These are phyloP conservation scores for Xylogone sp. DNA, from an alignment of 2,329 filamentous ascomycete species.

Conservation along the genomic window DNA sequence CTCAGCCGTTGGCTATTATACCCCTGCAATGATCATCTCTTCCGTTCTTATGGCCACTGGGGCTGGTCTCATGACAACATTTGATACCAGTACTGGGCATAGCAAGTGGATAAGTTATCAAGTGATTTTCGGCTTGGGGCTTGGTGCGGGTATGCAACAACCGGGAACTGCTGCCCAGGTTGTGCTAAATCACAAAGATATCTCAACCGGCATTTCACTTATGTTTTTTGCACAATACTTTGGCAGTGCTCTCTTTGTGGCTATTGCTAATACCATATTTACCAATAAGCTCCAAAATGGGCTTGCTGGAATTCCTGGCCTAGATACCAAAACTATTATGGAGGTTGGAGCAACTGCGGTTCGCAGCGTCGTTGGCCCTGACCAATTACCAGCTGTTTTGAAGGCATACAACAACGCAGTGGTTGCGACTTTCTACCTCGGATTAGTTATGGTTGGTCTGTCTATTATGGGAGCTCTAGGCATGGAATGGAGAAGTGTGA, in stretches of 20 bases:
- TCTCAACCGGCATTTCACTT: conserved; percentile 19
- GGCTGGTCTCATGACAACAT: conserved; percentile 11
- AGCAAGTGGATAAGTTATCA: conserved; percentile 32
- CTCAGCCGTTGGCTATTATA: conserved; percentile 25
- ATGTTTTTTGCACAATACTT: conserved; percentile 22
- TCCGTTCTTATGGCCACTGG: conserved; percentile 13
- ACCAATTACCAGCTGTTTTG: conserved; percentile 41
- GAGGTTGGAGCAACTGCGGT: conserved; percentile 47
- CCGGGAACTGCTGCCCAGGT: conserved; percentile 18
- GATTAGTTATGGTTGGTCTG: conserved; percentile 47
- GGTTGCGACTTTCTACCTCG: conserved; percentile 50
- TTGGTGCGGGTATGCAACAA: conserved; percentile 21
- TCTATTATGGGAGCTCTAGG: conserved; percentile 47
- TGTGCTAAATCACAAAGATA: conserved; percentile 19
- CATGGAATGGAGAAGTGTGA: conserved; percentile 10
- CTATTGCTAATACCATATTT: conserved; percentile 25
- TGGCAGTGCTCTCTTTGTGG: conserved; percentile 20
- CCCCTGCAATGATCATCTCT: conserved; percentile 36
- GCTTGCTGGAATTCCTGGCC: background rate
- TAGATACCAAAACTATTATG: conserved; percentile 4
- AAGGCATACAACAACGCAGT: conserved; percentile 47
- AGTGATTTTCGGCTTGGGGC: conserved; percentile 19
- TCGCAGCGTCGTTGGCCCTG: conserved; percentile 35
- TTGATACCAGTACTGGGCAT: conserved; percentile 10
- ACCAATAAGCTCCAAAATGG: conserved; percentile 18